Conservation (phyloP, 768 basidiomycete species). For the Mycena amicta region DNA sequence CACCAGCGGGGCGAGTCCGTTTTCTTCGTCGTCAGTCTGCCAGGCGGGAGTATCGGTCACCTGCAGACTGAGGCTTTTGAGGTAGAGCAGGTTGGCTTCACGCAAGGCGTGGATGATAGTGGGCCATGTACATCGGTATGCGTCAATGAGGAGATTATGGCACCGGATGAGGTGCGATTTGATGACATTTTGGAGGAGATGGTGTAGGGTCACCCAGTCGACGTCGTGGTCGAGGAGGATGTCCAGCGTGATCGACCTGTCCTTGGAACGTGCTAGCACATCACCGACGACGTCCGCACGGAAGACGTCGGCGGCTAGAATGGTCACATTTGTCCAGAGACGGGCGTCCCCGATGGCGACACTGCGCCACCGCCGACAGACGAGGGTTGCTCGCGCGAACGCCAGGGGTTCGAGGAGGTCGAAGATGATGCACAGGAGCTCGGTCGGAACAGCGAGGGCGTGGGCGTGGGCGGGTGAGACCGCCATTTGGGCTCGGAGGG, state of each 20-base stretch:
- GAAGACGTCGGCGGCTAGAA: not conserved
- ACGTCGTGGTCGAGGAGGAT: not conserved
- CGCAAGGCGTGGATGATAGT: not conserved
- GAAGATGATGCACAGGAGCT: slow-evolving; percentile 5
- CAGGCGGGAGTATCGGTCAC: not conserved
- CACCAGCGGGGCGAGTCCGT: not conserved
- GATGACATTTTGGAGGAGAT: not conserved
- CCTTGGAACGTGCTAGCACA: not conserved
- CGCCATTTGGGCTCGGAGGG: too few species aligned
- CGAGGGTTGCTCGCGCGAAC: not conserved
- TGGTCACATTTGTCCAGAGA: not conserved
- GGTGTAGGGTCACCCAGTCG: not conserved
- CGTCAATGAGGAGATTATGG: not conserved
- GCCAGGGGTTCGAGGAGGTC: not conserved
- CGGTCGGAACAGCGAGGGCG: too few species aligned
- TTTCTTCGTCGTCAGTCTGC: not conserved
- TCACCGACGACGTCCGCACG: not conserved
- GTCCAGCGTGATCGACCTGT: not conserved
- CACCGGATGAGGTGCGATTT: not conserved
- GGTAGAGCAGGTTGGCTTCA: not conserved
- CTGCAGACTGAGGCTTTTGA: not conserved
- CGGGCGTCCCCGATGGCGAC: not conserved
- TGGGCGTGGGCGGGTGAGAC: too few species aligned
- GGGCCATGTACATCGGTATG: not conserved
- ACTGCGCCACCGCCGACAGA: slow-evolving; percentile 4